Percentiles rank a stretch among this genome's conserved stretches.
phyloP scores from a whole-genome alignment of 2,329 filamentous ascomycete genomes.

The Mycosphaerella sp. region DNA sequence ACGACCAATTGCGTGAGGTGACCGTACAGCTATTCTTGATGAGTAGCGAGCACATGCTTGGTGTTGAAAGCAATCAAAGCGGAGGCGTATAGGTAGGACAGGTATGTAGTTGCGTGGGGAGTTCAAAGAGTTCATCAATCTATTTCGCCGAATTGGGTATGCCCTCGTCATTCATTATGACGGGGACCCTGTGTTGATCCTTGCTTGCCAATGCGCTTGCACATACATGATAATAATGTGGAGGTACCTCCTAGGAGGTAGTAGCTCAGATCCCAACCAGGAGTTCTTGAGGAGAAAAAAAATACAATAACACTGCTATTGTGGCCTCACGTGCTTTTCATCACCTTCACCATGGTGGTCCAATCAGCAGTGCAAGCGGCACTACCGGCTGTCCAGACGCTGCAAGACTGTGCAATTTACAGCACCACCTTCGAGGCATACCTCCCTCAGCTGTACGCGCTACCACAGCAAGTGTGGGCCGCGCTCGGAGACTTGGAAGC shows the following conservation, averaged over 20 bases:
- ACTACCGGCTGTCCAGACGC: conserved; percentile 61
- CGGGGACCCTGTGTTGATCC: no score
- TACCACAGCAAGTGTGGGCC: conserved; percentile 45
- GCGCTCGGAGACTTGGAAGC: conserved; percentile 54
- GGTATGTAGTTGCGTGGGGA: background rate
- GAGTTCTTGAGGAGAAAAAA: no score
- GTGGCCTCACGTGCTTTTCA: background rate
- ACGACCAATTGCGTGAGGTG: background rate
- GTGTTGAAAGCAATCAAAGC: background rate
- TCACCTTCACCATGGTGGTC: background rate
- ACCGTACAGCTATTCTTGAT: background rate
- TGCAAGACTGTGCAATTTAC: conserved; percentile 72
- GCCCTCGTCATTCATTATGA: no score
- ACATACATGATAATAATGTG: no score
- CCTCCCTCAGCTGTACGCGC: conserved; percentile 55
- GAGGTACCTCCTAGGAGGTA: no score
- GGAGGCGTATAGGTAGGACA: background rate
- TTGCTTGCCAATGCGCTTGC: no score
- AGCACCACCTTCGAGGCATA: conserved; percentile 68
- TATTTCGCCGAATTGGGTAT: no score
- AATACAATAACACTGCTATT: no score
- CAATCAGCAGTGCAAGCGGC: background rate
- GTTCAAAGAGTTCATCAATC: background rate
- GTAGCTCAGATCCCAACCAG: no score
- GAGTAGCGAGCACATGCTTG: conserved; percentile 20